Percentiles rank a stretch among this genome's conserved stretches.
These are phyloP conservation scores for Pythium aquatile DNA, from an alignment of 352 stramenopile species.

Conservation along the genomic window DNA sequence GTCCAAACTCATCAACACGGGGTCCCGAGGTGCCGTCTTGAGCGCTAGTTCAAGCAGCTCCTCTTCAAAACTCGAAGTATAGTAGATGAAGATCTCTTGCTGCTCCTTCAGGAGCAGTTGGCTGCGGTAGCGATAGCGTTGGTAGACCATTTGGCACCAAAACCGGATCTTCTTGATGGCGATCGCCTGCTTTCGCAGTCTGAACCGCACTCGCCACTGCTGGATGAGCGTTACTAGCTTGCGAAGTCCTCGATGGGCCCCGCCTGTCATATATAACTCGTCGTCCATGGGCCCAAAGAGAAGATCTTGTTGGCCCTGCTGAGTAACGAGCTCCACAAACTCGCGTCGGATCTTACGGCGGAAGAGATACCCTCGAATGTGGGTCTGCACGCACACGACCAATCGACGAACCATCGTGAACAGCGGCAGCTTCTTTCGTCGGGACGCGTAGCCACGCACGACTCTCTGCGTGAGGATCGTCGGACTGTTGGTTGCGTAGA, in stretches of 20 bases:
- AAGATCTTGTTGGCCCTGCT: slow-evolving; percentile 45
- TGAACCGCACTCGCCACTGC: slow-evolving; percentile 52
- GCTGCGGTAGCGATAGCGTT: slow-evolving; percentile 55
- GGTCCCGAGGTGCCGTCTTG: slow-evolving; percentile 51
- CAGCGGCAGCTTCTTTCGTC: slow-evolving; percentile 34
- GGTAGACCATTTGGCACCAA: slow-evolving; percentile 75
- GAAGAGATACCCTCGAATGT: slow-evolving; percentile 62
- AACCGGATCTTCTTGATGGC: slow-evolving; percentile 77
- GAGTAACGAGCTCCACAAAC: slow-evolving; percentile 49
- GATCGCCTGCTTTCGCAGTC: slow-evolving; percentile 55
- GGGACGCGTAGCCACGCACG: slow-evolving; percentile 53
- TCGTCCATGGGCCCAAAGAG: slow-evolving; percentile 38
- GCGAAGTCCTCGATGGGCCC: slow-evolving; percentile 44
- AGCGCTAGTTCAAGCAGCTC: slow-evolving; percentile 56
- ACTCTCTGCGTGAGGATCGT: slow-evolving; percentile 37
- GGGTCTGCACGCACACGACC: slow-evolving; percentile 53
- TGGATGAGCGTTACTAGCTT: slow-evolving; percentile 52
- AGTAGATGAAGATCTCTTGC: slow-evolving; percentile 78
- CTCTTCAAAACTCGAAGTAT: slow-evolving; percentile 49
- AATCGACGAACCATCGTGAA: slow-evolving; percentile 45
- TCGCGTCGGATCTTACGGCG: slow-evolving; percentile 41
- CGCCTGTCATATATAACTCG: slow-evolving; percentile 28
- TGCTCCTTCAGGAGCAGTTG: slow-evolving; percentile 50
- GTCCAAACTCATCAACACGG: slow-evolving; percentile 60
- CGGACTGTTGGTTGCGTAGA: slow-evolving; percentile 47